Conservation (phyloP, 2,329 filamentous ascomycete genomes). For the Camptophora hylomeconis region DNA sequence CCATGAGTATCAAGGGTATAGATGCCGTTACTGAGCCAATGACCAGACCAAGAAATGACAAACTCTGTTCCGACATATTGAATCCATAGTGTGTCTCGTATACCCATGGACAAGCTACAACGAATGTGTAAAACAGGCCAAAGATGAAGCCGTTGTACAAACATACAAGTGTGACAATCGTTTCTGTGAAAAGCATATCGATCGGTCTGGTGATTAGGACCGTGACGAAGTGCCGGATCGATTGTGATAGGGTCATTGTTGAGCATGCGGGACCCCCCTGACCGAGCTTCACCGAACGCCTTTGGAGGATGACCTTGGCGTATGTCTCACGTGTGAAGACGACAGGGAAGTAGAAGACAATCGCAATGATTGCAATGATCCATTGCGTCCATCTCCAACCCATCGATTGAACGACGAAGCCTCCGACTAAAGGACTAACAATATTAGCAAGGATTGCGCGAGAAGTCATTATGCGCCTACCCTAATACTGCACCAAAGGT, state of each 20-base stretch:
- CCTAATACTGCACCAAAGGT: slow-evolving; percentile 15
- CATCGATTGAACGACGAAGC: slow-evolving; percentile 49
- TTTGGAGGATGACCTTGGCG: slow-evolving; percentile 15
- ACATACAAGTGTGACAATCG: slow-evolving; percentile 56
- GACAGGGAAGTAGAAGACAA: slow-evolving; percentile 20
- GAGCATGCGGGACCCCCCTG: slow-evolving; percentile 48
- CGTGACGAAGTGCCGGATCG: slow-evolving; percentile 23
- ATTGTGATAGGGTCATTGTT: slow-evolving; percentile 53
- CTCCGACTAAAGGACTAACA: slow-evolving; percentile 28
- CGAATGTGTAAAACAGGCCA: slow-evolving; percentile 67
- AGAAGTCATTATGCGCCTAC: slow-evolving; percentile 4
- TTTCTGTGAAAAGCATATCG: slow-evolving; percentile 53
- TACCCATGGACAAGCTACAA: slow-evolving; percentile 73
- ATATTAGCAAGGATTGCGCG: slow-evolving; percentile 1
- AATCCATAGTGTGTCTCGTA: slow-evolving; percentile 34
- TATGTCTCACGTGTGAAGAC: slow-evolving; percentile 23
- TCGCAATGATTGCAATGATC: slow-evolving; percentile 20
- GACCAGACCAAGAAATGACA: slow-evolving; percentile 16
- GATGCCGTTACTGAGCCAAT: slow-evolving; percentile 10
- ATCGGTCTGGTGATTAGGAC: slow-evolving; percentile 40
- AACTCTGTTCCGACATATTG: slow-evolving; percentile 8
- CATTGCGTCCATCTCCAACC: slow-evolving; percentile 24
- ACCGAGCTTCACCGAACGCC: slow-evolving; percentile 7
- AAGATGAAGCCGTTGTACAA: slow-evolving; percentile 67
- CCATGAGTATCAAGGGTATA: slow-evolving; percentile 10